phyloP scores from a whole-genome alignment of 2,329 filamentous ascomycete genomes.

The Bipolaris oryzae region DNA sequence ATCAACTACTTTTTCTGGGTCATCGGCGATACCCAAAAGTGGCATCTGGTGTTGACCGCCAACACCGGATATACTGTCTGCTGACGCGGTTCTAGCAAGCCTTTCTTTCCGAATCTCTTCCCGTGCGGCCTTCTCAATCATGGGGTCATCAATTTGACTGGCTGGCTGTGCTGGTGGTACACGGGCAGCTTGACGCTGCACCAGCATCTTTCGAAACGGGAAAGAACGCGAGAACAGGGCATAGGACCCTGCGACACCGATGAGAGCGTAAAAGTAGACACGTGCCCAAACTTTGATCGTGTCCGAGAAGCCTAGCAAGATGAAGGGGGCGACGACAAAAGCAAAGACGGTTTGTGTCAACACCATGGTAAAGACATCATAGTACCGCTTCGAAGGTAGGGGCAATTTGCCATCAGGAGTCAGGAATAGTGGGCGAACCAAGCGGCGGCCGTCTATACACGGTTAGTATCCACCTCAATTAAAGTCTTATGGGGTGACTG shows the following conservation, averaged over 20 bases:
- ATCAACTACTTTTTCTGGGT: slow-evolving; percentile 75
- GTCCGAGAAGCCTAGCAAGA: slow-evolving; percentile 74
- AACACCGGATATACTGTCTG: slow-evolving; percentile 56
- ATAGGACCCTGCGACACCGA: slow-evolving; percentile 69
- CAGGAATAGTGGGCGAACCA: slow-evolving; percentile 91
- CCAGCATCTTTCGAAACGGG: slow-evolving; percentile 60
- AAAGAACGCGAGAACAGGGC: slow-evolving; percentile 81
- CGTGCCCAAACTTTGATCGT: slow-evolving; percentile 79
- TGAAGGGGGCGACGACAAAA: slow-evolving; percentile 83
- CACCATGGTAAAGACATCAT: slow-evolving; percentile 78
- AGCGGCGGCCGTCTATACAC: slow-evolving; percentile 77
- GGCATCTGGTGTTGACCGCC: slow-evolving; percentile 58
- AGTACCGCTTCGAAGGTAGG: slow-evolving; percentile 75
- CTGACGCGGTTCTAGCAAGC: slow-evolving; percentile 59
- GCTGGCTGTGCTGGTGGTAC: slow-evolving; percentile 22
- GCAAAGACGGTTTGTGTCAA: slow-evolving; percentile 82
- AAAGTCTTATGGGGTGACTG: slow-evolving; percentile 48
- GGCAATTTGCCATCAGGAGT: slow-evolving; percentile 68
- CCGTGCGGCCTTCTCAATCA: slow-evolving; percentile 40
- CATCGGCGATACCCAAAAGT: slow-evolving; percentile 77
- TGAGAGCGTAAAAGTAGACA: slow-evolving; percentile 85
- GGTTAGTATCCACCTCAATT: neutral
- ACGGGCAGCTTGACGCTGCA: slow-evolving; percentile 40
- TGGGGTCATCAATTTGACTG: slow-evolving; percentile 29
- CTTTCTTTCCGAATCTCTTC: slow-evolving; percentile 44